phyloP scores from a whole-genome alignment of 805 yeast species.

The Ogataea degrootiae region DNA sequence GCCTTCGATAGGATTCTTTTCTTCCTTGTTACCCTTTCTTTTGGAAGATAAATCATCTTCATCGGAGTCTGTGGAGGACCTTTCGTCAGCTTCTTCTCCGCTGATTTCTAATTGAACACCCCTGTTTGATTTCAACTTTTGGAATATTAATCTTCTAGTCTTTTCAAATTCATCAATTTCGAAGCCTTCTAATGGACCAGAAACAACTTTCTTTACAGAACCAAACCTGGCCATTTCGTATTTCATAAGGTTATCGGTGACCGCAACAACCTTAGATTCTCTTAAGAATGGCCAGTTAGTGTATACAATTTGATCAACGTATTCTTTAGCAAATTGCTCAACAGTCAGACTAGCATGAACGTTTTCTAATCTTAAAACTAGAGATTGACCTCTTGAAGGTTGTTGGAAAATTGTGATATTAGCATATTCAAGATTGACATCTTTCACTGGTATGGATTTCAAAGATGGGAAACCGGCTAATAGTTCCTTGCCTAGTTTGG shows the following conservation, averaged over 20 bases:
- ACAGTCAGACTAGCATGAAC: slow-evolving; percentile 49
- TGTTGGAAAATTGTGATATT: slow-evolving; percentile 77
- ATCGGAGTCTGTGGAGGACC: neutral
- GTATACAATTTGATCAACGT: slow-evolving; percentile 59
- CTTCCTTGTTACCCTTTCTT: neutral
- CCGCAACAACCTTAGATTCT: slow-evolving; percentile 67
- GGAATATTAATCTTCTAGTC: slow-evolving; percentile 34
- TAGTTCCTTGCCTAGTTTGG: slow-evolving; percentile 61
- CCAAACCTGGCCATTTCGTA: slow-evolving; percentile 39
- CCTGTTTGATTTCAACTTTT: slow-evolving; percentile 42
- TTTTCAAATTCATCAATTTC: slow-evolving; percentile 44
- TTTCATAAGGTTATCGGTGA: slow-evolving; percentile 49
- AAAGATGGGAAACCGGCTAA: slow-evolving; percentile 91
- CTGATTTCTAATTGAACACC: slow-evolving; percentile 38
- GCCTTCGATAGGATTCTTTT: slow-evolving; percentile 37
- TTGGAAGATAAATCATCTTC: slow-evolving; percentile 2
- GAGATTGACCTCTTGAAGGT: slow-evolving; percentile 78
- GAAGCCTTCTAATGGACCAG: slow-evolving; percentile 40
- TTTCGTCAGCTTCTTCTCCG: slow-evolving; percentile 6
- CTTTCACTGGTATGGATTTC: slow-evolving; percentile 57
- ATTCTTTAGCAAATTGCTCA: slow-evolving; percentile 62
- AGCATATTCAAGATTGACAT: slow-evolving; percentile 46
- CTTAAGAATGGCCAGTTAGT: slow-evolving; percentile 88
- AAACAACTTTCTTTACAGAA: slow-evolving; percentile 22
- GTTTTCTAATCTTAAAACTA: slow-evolving; percentile 60